Evolutionary conservation across 176 grass and related monocot species (phyloP).

Genomic region (Zea luxurians): DNA sequence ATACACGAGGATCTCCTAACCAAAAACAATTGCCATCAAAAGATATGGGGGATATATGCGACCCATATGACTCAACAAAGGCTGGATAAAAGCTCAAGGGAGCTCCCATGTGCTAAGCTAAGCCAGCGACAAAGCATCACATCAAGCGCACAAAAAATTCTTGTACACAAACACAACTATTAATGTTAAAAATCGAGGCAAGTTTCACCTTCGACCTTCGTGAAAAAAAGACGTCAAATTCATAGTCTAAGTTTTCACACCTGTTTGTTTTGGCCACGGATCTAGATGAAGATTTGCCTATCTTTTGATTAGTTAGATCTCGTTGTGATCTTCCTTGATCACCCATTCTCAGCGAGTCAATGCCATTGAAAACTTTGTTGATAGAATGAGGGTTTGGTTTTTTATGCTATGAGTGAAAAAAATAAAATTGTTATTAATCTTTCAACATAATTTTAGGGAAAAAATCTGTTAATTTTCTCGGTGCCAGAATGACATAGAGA

Average conservation of each 20-base stretch:
- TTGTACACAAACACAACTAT: background rate
- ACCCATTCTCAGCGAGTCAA: background rate
- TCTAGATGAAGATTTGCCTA: background rate
- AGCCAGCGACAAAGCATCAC: constrained; percentile 1
- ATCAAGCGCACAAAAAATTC: background rate
- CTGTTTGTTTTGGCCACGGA: background rate
- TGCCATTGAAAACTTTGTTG: background rate
- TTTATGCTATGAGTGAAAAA: background rate
- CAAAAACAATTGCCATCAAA: constrained; percentile 5
- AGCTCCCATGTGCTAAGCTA: constrained; percentile 5
- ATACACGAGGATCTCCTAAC: constrained; percentile 37
- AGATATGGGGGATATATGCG: constrained; percentile 28
- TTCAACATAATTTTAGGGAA: background rate
- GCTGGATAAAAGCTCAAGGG: constrained; percentile 13
- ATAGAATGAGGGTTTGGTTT: background rate
- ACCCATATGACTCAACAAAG: background rate
- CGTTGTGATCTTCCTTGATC: background rate
- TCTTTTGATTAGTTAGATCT: background rate
- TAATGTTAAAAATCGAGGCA: background rate
- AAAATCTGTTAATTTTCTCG: too few species aligned
- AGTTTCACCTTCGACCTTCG: background rate
- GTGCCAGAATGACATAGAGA: background rate
- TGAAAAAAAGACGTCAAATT: background rate
- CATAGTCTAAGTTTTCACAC: background rate
- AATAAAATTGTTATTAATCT: background rate